These are phyloP conservation scores for Solanum megistacrolobum DNA, from an alignment of 257 asterid genomes.

Conservation along the genomic window DNA sequence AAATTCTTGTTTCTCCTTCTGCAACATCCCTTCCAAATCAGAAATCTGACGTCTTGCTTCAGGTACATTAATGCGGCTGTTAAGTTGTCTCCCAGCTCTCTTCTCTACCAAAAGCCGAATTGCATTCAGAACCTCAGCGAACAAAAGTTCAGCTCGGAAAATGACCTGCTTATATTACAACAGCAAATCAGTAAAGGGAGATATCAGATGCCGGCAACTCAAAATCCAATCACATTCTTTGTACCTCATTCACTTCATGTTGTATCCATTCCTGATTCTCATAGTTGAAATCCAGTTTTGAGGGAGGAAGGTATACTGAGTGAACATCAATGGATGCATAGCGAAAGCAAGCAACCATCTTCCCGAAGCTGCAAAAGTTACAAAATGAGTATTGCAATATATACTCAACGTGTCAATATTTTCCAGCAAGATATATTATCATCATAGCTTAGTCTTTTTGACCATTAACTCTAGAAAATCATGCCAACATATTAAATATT, in stretches of 20 bases:
- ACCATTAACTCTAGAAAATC: not conserved
- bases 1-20: conserved; percentile 77
- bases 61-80: conserved; percentile 18
- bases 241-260: conserved; percentile 69
- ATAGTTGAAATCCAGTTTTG: conserved; percentile 71
- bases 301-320: conserved; percentile 85
- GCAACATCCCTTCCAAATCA: conserved; percentile 60
- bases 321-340: conserved; percentile 97
- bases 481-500: not conserved
- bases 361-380: conserved; percentile 58
- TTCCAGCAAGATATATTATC: not conserved
- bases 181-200: conserved; percentile 1
- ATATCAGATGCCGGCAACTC: conserved; percentile 1
- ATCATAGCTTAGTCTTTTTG: not conserved
- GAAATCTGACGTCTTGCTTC: conserved; percentile 48
- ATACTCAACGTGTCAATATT: not conserved
- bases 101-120: conserved; percentile 44
- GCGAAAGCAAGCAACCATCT: conserved; percentile 98
- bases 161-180: conserved; percentile 44
- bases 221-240: conserved; percentile 1
- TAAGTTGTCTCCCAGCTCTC: conserved; percentile 20
- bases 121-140: conserved; percentile 67
- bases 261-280: conserved; percentile 83
- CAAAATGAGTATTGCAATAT: not conserved
- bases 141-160: conserved; percentile 72